Base-by-base conservation (phyloP, 1,284 basidiomycete genomes). In the Inonotus obliquus region DNA sequence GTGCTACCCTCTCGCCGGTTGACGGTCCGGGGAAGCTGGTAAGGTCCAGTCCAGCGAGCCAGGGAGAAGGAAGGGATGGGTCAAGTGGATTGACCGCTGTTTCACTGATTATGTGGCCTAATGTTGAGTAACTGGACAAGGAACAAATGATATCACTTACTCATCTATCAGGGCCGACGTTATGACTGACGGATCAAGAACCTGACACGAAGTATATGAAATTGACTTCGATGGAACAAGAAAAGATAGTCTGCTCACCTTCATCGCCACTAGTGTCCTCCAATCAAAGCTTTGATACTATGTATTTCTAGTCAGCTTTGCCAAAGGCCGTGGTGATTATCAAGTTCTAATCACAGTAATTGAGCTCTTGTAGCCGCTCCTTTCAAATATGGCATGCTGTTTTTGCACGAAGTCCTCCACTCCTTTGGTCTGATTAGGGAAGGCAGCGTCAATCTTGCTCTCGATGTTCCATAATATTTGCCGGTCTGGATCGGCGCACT, bases 201-300 rank as follows among this genome's bases (percentile, higher is more conserved):
- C 71, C 76, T 81, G 32, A 32, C 32, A 68, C n/a, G 9, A 21
- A 39, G 29, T 44, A 14, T 6, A 44, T 44, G 14, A 39, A n/a
- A n/a, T n/a, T n/a, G n/a, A n/a, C n/a, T n/a, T 9, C 4, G 32
- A 32, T 32, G 17, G 35, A 6, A 61, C 38, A 49, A 41, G 5
- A 13, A 11, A 41, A 59, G 54, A 57, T 57, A 21, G 59, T 14
- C n/a, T 13, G 57, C 63, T 25, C 65, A 82, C 83, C 79, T 87
- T 88, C 86, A 90, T 90, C 25, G 74, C 79, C 60, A 84, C 69
- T n/a, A 90, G 67, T 14, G 86, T 85, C 65, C 87, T 78, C 87
- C 88, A 90, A 68, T 89, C 87, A 66, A 90, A 89, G 67, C 86
- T 89, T 74, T 90, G 86, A 67, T 83, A 89, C 86, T 89, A 61